Conservation (phyloP, 1,139 yeast genomes). For the Komagataea norvegica region DNA sequence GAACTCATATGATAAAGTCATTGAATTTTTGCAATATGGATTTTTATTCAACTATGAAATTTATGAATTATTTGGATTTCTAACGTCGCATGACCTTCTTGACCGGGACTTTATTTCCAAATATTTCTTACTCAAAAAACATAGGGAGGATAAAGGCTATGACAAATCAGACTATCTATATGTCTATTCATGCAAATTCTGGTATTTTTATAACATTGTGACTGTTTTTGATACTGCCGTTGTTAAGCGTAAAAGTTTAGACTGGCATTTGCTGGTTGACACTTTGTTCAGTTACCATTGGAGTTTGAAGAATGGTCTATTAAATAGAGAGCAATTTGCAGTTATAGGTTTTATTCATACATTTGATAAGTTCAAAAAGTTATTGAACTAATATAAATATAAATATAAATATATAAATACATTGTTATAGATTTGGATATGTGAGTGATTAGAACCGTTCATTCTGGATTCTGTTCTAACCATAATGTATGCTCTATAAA, state of each 20-base stretch:
- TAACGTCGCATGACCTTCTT: constrained; percentile 21
- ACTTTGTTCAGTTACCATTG: constrained; percentile 24
- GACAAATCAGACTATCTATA: constrained; percentile 24
- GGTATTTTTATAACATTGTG: constrained; percentile 20
- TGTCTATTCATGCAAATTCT: constrained; percentile 23
- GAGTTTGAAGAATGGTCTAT: constrained; percentile 20
- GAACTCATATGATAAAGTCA: constrained; percentile 14
- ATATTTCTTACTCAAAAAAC: constrained; percentile 14
- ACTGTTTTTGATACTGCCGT: constrained; percentile 9
- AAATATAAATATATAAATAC: neutral
- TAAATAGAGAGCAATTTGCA: constrained; percentile 21
- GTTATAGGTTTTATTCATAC: constrained; percentile 21
- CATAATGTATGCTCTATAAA: constrained; percentile 29
- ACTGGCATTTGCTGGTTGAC: constrained; percentile 20
- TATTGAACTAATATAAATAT: constrained; percentile 9
- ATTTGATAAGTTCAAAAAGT: constrained; percentile 14
- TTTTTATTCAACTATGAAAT: constrained; percentile 20
- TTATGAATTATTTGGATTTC: constrained; percentile 23
- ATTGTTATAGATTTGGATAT: too few species aligned
- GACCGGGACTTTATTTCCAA: constrained; percentile 14
- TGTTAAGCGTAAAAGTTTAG: constrained; percentile 8
- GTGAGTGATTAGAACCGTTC: too few species aligned
- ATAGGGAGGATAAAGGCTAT: constrained; percentile 14
- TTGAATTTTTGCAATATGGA: constrained; percentile 17
- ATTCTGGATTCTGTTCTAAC: constrained; percentile 26